Conservation (phyloP, 75 land plant species). For the Pinus tabuliformis region DNA sequence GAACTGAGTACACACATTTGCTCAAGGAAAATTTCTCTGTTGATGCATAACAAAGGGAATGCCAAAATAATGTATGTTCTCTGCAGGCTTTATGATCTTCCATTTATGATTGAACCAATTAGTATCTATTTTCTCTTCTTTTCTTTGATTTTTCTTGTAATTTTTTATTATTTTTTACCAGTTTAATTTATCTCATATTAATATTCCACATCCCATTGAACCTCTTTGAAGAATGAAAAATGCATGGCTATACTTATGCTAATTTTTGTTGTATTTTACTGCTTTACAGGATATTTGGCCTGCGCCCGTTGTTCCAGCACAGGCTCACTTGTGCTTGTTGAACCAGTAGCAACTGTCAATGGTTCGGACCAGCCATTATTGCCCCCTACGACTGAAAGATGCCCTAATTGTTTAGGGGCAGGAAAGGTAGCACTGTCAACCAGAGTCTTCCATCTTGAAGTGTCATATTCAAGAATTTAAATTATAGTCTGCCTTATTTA, state of each 20-base stretch:
- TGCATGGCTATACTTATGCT: slow-evolving; percentile 1
- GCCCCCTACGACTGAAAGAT: slow-evolving; percentile 67
- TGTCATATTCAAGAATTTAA: background rate
- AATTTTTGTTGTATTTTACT: slow-evolving; percentile 6
- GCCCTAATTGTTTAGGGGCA: slow-evolving; percentile 89
- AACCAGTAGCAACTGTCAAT: slow-evolving; percentile 53
- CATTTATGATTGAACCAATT: too few species aligned
- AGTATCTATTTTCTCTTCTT: background rate
- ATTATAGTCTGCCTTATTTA: background rate
- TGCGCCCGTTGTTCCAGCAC: slow-evolving; percentile 95
- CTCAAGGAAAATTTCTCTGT: too few species aligned
- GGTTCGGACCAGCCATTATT: slow-evolving; percentile 50
- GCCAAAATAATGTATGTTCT: too few species aligned
- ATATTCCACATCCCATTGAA: background rate
- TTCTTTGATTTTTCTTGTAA: background rate
- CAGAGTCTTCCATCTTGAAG: background rate
- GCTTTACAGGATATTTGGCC: slow-evolving; percentile 76
- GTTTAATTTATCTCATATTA: background rate
- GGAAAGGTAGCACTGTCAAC: slow-evolving; percentile 62
- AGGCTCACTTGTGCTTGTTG: slow-evolving; percentile 67
- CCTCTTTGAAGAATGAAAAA: background rate
- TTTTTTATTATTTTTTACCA: background rate
- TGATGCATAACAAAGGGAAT: too few species aligned
- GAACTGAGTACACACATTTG: too few species aligned
- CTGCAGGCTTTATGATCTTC: too few species aligned